These are phyloP conservation scores for Takashimella koratensis DNA, from an alignment of 1,284 basidiomycete genomes.

Conservation along the genomic window DNA sequence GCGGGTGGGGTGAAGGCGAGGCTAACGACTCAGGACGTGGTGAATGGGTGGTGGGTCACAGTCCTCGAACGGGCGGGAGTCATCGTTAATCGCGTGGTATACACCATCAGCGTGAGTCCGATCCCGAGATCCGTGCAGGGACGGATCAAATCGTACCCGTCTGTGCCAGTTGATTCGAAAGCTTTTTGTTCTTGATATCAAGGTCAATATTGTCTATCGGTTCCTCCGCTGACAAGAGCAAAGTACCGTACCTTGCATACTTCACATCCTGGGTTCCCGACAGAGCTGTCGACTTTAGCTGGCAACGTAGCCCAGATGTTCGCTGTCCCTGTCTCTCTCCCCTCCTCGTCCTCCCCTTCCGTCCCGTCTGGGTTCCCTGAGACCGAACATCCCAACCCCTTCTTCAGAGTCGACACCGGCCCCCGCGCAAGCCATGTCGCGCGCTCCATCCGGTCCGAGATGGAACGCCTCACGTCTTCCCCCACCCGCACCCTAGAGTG, in stretches of 20 bases:
- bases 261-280: conserved; percentile 24
- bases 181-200: no score
- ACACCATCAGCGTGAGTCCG: conserved; percentile 29
- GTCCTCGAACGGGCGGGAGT: conserved; percentile 20
- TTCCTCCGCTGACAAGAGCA: no score
- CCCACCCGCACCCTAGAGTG: conserved; percentile 13
- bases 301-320: conserved; percentile 33
- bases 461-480: conserved; percentile 12
- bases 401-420: no score
- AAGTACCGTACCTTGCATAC: conserved; percentile 26
- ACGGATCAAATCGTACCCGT: no score
- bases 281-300: conserved; percentile 16
- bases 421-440: conserved; percentile 9
- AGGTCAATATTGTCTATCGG: no score
- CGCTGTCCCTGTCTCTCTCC: conserved; percentile 13
- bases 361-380: no score
- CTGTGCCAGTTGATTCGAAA: no score
- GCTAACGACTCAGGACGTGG: conserved; percentile 17
- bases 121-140: no score
- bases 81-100: conserved; percentile 14
- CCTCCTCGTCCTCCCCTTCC: neutral
- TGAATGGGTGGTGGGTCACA: conserved; percentile 25
- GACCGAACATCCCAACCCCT: no score
- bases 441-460: conserved; percentile 10
- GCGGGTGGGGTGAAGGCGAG: neutral